A percentile compares a stretch with the other conserved stretches of the same genome.
These are phyloP conservation scores for Podospora australis DNA, from an alignment of 495 filamentous ascomycete species.

Conservation along the genomic window DNA sequence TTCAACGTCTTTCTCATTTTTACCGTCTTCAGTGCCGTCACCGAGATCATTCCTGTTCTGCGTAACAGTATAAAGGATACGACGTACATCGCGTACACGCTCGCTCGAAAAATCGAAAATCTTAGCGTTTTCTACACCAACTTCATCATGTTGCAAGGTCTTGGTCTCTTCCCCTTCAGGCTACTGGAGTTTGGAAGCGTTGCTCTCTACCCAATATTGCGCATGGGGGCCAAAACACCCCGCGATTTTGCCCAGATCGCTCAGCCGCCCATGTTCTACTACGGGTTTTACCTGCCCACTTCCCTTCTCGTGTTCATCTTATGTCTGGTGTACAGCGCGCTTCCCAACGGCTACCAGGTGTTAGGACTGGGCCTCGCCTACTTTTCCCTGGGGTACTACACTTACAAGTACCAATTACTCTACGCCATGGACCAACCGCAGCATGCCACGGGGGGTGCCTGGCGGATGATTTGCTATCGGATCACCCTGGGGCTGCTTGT, in stretches of 20 bases:
- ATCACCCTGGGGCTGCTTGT: constrained; percentile 75
- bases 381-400: constrained; percentile 83
- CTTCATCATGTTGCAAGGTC: constrained; percentile 85
- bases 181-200: constrained; percentile 87
- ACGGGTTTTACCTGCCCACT: constrained; percentile 91
- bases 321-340: constrained; percentile 88
- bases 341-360: constrained; percentile 75
- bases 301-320: constrained; percentile 88
- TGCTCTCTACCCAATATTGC: constrained; percentile 71
- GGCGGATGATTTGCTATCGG: constrained; percentile 91
- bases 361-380: constrained; percentile 79
- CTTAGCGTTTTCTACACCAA: constrained; percentile 86
- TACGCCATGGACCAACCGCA: constrained; percentile 98
- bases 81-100: constrained; percentile 63
- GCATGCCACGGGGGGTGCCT: constrained; percentile 88
- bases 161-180: constrained; percentile 89
- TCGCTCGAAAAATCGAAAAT: constrained; percentile 67
- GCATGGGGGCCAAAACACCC: constrained; percentile 77
- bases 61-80: constrained; percentile 70
- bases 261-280: constrained; percentile 83
- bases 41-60: constrained; percentile 62
- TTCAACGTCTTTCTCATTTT: constrained; percentile 98
- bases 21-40: constrained; percentile 79
- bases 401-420: constrained; percentile 95
- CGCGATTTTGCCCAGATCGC: constrained; percentile 82